A percentile compares a stretch with the other conserved stretches of the same genome.
Conservation (phyloP, 129 eudicot species). For the Pulicaria dysenterica region DNA sequence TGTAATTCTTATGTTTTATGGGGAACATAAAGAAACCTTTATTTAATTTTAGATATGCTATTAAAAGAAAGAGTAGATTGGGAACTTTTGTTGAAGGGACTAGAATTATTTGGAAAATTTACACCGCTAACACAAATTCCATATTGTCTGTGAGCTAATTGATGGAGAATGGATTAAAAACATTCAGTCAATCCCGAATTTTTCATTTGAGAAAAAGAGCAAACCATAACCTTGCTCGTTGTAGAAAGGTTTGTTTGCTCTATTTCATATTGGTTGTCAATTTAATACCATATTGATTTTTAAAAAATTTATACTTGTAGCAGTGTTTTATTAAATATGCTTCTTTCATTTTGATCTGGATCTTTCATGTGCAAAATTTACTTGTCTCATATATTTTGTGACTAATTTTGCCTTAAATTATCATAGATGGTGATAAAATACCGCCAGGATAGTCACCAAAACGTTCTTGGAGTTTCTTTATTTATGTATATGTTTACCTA, state of each 20-base stretch:
- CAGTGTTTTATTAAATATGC: conserved; percentile 4
- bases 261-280: conserved; percentile 8
- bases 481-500: not conserved
- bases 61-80: conserved; percentile 2
- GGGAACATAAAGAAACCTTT: conserved; percentile 1
- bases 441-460: not conserved
- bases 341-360: conserved; percentile 12
- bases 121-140: conserved; percentile 17
- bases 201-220: conserved; percentile 24
- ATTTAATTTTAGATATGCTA: not conserved
- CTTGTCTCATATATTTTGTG: not conserved
- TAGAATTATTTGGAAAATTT: conserved; percentile 9
- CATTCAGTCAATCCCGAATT: conserved; percentile 21
- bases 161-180: conserved; percentile 32
- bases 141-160: conserved; percentile 9
- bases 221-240: conserved; percentile 20
- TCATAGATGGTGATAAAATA: conserved; percentile 4
- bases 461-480: conserved; percentile 6
- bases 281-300: conserved; percentile 16
- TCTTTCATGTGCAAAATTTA: conserved; percentile 4
- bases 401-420: not conserved
- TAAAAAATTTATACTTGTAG: not conserved
- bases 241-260: conserved; percentile 33
- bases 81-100: conserved; percentile 22
- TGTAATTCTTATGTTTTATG: conserved; percentile 16